A percentile compares a stretch with the other conserved stretches of the same genome.
These are phyloP conservation scores for Aspergillus nidulans DNA, from an alignment of 495 filamentous ascomycete genomes.

Conservation along the genomic window DNA sequence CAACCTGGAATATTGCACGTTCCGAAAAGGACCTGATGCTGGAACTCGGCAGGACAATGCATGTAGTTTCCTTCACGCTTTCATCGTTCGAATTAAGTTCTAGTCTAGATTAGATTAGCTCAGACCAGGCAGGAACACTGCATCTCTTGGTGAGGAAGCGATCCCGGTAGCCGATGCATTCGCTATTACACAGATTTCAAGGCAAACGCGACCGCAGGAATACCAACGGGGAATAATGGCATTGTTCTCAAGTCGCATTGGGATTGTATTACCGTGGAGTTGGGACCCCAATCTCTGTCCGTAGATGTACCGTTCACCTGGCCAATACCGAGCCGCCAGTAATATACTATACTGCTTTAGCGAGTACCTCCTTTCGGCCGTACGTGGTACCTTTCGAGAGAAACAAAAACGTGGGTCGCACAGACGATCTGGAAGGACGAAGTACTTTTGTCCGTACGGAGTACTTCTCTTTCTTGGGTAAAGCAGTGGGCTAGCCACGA, in stretches of 20 bases:
- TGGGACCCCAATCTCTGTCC: too few relatives aligned
- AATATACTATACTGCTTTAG: background rate
- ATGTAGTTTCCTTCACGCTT: constrained; percentile 5
- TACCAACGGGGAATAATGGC: background rate
- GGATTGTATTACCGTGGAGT: too few relatives aligned
- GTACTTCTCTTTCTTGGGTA: background rate
- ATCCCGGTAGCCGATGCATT: constrained; percentile 4
- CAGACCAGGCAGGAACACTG: constrained; percentile 1
- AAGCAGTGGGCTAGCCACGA: background rate
- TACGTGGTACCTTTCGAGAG: background rate
- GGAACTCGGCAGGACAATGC: constrained; percentile 7
- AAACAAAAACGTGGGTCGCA: background rate
- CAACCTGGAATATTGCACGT: background rate
- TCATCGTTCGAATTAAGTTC: background rate
- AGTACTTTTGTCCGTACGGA: background rate
- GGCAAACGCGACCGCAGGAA: background rate
- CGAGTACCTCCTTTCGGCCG: background rate
- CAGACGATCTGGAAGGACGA: background rate
- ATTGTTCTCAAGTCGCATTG: constrained; percentile 1
- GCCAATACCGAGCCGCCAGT: background rate
- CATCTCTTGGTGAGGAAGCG: background rate
- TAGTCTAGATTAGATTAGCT: constrained; percentile 9
- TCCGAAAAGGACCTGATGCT: background rate
- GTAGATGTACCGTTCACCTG: background rate
- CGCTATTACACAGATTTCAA: background rate